phyloP scores from a whole-genome alignment of 1,284 basidiomycete genomes.

The Cryptococcus jaspeensis region DNA sequence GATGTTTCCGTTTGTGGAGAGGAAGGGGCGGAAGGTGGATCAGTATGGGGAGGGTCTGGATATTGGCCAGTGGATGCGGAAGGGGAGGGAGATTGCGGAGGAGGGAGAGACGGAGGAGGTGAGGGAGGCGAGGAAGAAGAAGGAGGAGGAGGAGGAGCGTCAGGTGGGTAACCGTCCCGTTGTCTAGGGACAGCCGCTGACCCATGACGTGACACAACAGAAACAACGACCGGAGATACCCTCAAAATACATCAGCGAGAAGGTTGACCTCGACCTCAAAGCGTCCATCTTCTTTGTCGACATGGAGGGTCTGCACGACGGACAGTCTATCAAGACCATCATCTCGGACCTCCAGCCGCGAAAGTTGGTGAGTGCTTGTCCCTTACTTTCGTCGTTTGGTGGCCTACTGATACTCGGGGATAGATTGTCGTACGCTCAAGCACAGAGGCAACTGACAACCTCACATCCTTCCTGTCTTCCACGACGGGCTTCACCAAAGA shows the following conservation, averaged over 20 bases:
- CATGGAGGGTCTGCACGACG: conserved; percentile 93
- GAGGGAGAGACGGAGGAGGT: conserved; percentile 77
- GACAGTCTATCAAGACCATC: conserved; percentile 93
- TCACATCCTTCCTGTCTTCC: conserved; percentile 75
- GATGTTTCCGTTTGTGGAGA: conserved; percentile 97
- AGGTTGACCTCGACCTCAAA: conserved; percentile 70
- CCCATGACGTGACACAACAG: conserved; percentile 47
- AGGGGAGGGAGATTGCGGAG: conserved; percentile 82
- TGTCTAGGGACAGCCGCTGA: neutral
- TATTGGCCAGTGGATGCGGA: conserved; percentile 87
- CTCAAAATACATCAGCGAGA: conserved; percentile 81
- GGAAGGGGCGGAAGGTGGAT: conserved; percentile 84
- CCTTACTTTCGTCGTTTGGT: neutral
- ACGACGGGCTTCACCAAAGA: conserved; percentile 86
- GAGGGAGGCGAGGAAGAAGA: conserved; percentile 68
- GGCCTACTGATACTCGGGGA: neutral
- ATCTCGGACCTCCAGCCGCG: conserved; percentile 94
- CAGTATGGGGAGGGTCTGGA: conserved; percentile 95
- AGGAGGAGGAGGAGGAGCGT: conserved; percentile 73
- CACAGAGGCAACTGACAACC: conserved; percentile 62
- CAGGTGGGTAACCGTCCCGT: conserved; percentile 57
- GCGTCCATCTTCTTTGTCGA: conserved; percentile 89
- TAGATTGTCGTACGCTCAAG: conserved; percentile 86
- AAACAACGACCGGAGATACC: conserved; percentile 76
- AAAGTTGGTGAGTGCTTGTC: conserved; percentile 66